Evolutionary conservation across 2,329 filamentous ascomycete species (phyloP).

Genomic region (Aspergillus sp.): DNA sequence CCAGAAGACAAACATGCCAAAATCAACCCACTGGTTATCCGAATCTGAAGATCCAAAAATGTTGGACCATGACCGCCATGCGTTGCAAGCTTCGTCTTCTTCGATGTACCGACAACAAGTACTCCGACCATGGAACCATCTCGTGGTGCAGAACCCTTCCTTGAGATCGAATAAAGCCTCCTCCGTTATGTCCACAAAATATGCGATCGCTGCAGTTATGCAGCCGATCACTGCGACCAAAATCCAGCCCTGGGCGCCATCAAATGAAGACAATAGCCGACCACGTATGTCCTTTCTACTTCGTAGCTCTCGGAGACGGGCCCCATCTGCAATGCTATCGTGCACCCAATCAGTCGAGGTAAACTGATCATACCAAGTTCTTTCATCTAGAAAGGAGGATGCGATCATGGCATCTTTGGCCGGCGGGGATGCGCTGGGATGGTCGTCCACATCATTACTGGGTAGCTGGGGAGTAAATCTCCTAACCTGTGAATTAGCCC

Average conservation of each 20-base stretch:
- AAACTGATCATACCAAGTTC: constrained; percentile 98
- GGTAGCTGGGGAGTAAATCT: constrained; percentile 46
- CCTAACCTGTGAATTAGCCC: constrained; percentile 46
- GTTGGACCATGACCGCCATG: constrained; percentile 64
- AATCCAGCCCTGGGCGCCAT: constrained; percentile 90
- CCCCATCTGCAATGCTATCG: constrained; percentile 91
- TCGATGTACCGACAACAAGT: constrained; percentile 55
- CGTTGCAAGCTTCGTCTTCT: constrained; percentile 40
- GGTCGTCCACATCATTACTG: constrained; percentile 51
- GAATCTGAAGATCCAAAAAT: constrained; percentile 50
- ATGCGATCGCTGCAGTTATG: constrained; percentile 78
- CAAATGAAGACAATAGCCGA: constrained; percentile 69
- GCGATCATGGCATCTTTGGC: constrained; percentile 50
- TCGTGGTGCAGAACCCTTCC: constrained; percentile 71
- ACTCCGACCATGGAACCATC: constrained; percentile 71
- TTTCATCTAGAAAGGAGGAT: constrained; percentile 70
- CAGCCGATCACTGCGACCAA: constrained; percentile 85
- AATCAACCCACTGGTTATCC: constrained; percentile 65
- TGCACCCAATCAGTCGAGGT: constrained; percentile 98
- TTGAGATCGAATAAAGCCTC: constrained; percentile 84
- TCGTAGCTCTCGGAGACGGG: constrained; percentile 77
- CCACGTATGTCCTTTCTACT: constrained; percentile 79
- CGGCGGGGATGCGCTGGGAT: constrained; percentile 31
- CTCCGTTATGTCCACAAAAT: constrained; percentile 84
- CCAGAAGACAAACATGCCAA: constrained; percentile 66